Evolutionary conservation across 2,329 filamentous ascomycete genomes (phyloP).

Genomic region (Neopestalotiopsis sp.): DNA sequence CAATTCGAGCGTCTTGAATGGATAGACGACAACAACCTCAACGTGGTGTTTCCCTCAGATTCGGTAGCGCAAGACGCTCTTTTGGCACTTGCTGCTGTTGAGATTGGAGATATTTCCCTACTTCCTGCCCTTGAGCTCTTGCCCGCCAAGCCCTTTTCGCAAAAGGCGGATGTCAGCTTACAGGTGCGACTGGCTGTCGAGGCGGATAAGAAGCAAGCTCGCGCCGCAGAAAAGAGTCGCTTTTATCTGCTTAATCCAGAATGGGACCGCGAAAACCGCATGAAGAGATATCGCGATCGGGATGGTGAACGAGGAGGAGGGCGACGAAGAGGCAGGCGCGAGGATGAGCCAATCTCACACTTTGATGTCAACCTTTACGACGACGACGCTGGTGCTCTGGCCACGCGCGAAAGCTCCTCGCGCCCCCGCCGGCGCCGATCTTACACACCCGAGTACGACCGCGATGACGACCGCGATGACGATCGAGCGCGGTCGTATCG

Average conservation of each 20-base stretch:
- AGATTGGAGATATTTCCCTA: slow-evolving; percentile 58
- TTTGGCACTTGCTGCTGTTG: slow-evolving; percentile 53
- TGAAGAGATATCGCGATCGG: slow-evolving; percentile 65
- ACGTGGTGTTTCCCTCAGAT: slow-evolving; percentile 74
- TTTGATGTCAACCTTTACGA: slow-evolving; percentile 86
- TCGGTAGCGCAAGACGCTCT: slow-evolving; percentile 59
- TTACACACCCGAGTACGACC: slow-evolving; percentile 34
- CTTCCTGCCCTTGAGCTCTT: slow-evolving; percentile 68
- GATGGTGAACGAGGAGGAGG: slow-evolving; percentile 40
- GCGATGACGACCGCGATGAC: slow-evolving; percentile 23
- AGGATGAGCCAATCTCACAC: slow-evolving; percentile 56
- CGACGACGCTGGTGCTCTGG: slow-evolving; percentile 58
- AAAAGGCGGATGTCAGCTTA: slow-evolving; percentile 71
- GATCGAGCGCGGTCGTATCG: slow-evolving; percentile 30
- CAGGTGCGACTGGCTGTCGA: slow-evolving; percentile 75
- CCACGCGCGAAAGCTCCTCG: slow-evolving; percentile 34
- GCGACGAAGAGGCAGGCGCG: slow-evolving; percentile 38
- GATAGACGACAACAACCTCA: slow-evolving; percentile 93
- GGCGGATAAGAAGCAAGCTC: slow-evolving; percentile 78
- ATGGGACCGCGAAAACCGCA: slow-evolving; percentile 77
- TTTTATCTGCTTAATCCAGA: slow-evolving; percentile 95
- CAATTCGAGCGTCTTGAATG: slow-evolving; percentile 76
- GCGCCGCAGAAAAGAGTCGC: slow-evolving; percentile 80
- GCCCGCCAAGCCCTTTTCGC: slow-evolving; percentile 70
- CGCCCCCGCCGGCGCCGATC: slow-evolving; percentile 39